These are phyloP conservation scores for Ramaria rubella DNA, from an alignment of 768 basidiomycete genomes.

Conservation along the genomic window DNA sequence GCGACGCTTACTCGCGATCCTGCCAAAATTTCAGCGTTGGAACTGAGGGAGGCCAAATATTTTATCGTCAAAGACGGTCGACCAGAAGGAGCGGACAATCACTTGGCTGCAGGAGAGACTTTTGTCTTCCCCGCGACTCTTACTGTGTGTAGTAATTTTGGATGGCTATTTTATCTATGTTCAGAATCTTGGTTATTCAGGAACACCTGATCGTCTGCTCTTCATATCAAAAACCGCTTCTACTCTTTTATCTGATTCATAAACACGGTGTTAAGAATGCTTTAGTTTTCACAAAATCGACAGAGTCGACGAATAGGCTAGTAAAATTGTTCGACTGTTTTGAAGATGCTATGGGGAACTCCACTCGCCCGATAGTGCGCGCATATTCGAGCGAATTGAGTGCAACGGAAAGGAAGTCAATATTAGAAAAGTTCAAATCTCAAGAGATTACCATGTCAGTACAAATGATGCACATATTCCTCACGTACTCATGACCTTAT, in stretches of 20 bases:
- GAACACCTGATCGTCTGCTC: conserved; percentile 85
- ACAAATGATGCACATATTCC: background rate
- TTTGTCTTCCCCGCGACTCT: conserved; percentile 79
- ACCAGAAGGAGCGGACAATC: conserved; percentile 25
- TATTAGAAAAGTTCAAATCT: conserved; percentile 75
- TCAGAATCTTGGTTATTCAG: conserved; percentile 33
- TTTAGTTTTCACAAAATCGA: conserved; percentile 94
- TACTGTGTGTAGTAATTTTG: conserved; percentile 43
- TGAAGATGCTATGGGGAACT: conserved; percentile 38
- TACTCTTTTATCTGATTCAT: conserved; percentile 83
- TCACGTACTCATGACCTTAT: background rate
- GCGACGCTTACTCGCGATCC: conserved; percentile 94
- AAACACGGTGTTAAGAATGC: conserved; percentile 54
- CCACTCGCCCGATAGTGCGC: conserved; percentile 38
- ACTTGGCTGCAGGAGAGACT: conserved; percentile 54
- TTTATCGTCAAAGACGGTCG: conserved; percentile 65
- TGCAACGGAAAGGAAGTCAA: conserved; percentile 60
- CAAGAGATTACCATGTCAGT: conserved; percentile 79
- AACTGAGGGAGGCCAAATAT: conserved; percentile 76
- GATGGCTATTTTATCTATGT: background rate
- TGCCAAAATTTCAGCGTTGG: conserved; percentile 79
- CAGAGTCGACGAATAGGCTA: conserved; percentile 82
- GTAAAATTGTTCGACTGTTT: conserved; percentile 79
- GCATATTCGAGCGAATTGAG: conserved; percentile 88
- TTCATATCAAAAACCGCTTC: conserved; percentile 75